Evolutionary conservation across 78 protist genomes (phyloP).

Genomic region (Paulinella micropora): DNA sequence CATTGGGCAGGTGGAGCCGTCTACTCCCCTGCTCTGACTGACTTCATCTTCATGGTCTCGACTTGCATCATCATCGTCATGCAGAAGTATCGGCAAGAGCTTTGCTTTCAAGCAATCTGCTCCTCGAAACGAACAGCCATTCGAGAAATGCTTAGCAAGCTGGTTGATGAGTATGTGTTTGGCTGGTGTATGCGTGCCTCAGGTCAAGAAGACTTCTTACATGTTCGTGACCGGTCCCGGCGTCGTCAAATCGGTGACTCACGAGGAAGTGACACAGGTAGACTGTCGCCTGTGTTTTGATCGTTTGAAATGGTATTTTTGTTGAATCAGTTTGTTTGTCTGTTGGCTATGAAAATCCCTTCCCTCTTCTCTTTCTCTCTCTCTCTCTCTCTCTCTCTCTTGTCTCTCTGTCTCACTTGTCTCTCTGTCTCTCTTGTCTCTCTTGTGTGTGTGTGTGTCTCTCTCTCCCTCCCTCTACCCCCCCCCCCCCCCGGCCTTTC

Average conservation of each 20-base stretch:
- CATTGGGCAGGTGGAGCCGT: slow-evolving; percentile 85
- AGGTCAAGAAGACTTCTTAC: slow-evolving; percentile 57
- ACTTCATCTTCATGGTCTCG: slow-evolving; percentile 84
- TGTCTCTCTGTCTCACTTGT: neutral
- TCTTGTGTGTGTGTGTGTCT: neutral
- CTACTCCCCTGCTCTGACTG: slow-evolving; percentile 92
- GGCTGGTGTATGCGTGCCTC: too few relatives aligned
- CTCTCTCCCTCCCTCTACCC: neutral
- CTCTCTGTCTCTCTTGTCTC: neutral
- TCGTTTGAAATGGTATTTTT: too few relatives aligned
- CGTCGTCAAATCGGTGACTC: slow-evolving; percentile 1
- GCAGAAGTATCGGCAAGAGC: too few relatives aligned
- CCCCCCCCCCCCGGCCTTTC: neutral
- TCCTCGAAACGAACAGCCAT: too few relatives aligned
- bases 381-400: neutral
- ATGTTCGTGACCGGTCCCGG: slow-evolving; percentile 75
- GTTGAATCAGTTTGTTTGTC: too few relatives aligned
- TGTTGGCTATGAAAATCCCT: too few relatives aligned
- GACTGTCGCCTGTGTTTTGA: too few relatives aligned
- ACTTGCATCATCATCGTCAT: too few relatives aligned
- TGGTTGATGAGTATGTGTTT: too few relatives aligned
- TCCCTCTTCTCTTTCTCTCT: neutral
- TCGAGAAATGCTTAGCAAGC: too few relatives aligned
- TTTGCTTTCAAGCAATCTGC: too few relatives aligned
- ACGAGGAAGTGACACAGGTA: slow-evolving; percentile 15